Conservation (phyloP, 2,329 filamentous ascomycete genomes). For the Penicillium verrucosum region DNA sequence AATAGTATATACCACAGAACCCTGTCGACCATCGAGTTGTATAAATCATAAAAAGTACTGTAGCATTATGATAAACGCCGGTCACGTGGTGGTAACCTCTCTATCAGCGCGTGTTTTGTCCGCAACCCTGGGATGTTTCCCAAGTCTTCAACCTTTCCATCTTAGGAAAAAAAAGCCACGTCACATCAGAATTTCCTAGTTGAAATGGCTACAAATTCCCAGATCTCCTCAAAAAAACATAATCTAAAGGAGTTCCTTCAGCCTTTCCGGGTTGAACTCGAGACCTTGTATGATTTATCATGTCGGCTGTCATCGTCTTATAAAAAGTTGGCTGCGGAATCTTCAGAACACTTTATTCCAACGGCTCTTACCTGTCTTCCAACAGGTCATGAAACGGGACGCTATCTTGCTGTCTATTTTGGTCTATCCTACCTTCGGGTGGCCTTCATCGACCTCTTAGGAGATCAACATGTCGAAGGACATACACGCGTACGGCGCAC, state of each 20-base stretch:
- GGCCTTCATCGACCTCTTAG: slow-evolving; percentile 51
- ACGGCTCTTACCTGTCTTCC: slow-evolving; percentile 42
- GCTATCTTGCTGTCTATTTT: slow-evolving; percentile 53
- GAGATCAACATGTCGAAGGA: slow-evolving; percentile 34
- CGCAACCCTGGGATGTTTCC: neutral
- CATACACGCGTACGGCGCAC: slow-evolving; percentile 54
- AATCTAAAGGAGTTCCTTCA: slow-evolving; percentile 27
- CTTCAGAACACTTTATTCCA: slow-evolving; percentile 43
- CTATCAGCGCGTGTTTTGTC: neutral
- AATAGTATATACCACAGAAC: neutral
- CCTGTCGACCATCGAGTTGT: neutral
- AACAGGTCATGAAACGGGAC: slow-evolving; percentile 51
- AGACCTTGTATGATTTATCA: slow-evolving; percentile 35
- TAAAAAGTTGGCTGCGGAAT: slow-evolving; percentile 35
- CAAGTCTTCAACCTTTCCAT: neutral
- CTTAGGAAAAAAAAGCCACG: neutral
- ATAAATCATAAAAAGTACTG: neutral
- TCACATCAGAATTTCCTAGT: neutral
- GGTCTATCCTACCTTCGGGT: slow-evolving; percentile 52
- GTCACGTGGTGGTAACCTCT: slow-evolving; percentile 9
- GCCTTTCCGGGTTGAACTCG: slow-evolving; percentile 30
- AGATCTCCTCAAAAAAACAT: neutral
- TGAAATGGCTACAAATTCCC: neutral
- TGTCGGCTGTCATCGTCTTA: slow-evolving; percentile 38
- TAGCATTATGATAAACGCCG: neutral